Evolutionary conservation across 768 basidiomycete species (phyloP), one percentile per base, ranked within the genome.

Genomic region (Boletus pseudopeckii): DNA sequence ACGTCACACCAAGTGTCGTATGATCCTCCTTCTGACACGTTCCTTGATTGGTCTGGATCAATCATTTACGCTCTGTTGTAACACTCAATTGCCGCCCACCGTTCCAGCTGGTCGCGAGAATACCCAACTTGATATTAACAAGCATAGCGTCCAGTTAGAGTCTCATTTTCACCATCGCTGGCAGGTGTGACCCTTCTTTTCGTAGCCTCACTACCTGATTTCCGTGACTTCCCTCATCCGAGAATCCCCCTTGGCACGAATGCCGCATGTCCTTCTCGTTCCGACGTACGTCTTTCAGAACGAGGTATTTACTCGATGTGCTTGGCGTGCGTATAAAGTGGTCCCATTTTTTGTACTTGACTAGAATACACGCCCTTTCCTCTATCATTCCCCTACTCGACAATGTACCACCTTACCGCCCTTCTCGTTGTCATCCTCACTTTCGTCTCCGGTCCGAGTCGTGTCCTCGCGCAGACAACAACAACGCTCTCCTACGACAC

Each of bases 401-500:
- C 43, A 33, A 74, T 74, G 73, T 62, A 59, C 50, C 39, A 37
- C 60, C 50, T 63, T 26, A 33, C 62, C 38, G 48, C 57, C 5
- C 40, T 60, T n/a, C 10, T 66, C 45, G 38, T 56, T 39, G 5
- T 57, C 32, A 17, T 59, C 51, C 50, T 64, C 33, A 14, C 61
- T 14, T 39, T 63, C 1, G 17, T 41, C 48, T 53, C 63, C 32
- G 50, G 48, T n/a, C n/a, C n/a, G n/a, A n/a, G n/a, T 39, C 45
- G 54, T 33, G 61, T 57, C 47, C 46, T 55, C 47, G 62, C 69
- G 10, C 64, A 68, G 56, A 55, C 55, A 4, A 5, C 47, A 32
- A 32, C 52, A 39, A 66, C 70, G 6, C 70, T 77, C 43, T 60
- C 74, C 9, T 77, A 67, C 40, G 77, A 78, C 63, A 40, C 36